phyloP scores from a whole-genome alignment of 805 yeast species.

The Candida coleopterorum region DNA sequence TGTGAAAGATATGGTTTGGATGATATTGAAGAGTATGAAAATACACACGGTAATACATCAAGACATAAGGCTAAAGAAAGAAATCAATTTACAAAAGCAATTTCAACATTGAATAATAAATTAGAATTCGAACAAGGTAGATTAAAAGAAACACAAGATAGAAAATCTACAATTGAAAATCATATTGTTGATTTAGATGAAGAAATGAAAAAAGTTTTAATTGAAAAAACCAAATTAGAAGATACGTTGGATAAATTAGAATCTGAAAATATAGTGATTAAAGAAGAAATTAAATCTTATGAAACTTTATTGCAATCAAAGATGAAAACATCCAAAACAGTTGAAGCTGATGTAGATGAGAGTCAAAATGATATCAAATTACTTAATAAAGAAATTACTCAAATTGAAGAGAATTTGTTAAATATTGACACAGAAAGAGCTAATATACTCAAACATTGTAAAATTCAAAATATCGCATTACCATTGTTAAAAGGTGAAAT shows the following conservation, averaged over 20 bases:
- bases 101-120: conserved; percentile 56
- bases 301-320: conserved; percentile 13
- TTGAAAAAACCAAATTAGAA: conserved; percentile 27
- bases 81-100: conserved; percentile 56
- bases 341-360: conserved; percentile 34
- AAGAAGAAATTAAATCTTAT: conserved; percentile 15
- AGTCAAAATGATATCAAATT: conserved; percentile 25
- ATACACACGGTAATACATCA: conserved; percentile 53
- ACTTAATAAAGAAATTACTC: conserved; percentile 29
- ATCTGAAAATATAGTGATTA: conserved; percentile 24
- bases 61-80: conserved; percentile 58
- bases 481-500: conserved; percentile 62
- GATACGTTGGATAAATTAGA: conserved; percentile 19
- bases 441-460: conserved; percentile 63
- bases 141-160: conserved; percentile 42
- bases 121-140: conserved; percentile 63
- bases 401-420: conserved; percentile 50
- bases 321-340: conserved; percentile 23
- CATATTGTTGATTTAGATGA: conserved; percentile 35
- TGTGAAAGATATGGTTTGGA: conserved; percentile 51
- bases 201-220: conserved; percentile 25
- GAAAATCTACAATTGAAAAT: conserved; percentile 40
- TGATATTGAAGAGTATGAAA: conserved; percentile 65
- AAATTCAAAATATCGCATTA: conserved; percentile 60
- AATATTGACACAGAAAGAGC: conserved; percentile 52